Evolutionary conservation across 345 rosid species (phyloP), one percentile per base, ranked within the genome.

Genomic region (Salix viminalis): DNA sequence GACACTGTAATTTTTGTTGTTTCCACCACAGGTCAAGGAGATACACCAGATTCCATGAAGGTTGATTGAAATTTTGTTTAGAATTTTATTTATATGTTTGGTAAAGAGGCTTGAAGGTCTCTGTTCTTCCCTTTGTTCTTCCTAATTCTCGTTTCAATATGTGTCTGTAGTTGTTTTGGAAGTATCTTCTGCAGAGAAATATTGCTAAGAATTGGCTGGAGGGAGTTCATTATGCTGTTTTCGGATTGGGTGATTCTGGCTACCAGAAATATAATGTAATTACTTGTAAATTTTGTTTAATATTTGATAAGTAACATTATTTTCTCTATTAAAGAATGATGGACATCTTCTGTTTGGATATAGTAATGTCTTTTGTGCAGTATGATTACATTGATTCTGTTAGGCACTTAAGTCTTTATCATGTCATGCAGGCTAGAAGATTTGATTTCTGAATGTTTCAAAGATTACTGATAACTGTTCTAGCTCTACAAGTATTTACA

Each of bases 21-120:
- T 71, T 93, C 99, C 56, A 95, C 99, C 73, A 93, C 99, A 23
- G 98, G 98, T 71, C 99, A 95, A 86, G 98, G 98, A 76, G 99
- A 91, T 82, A 44, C 89, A n/a, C 98, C 99, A 5, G 94, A 95
- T 84, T 83, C 94, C 70, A 89, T 95, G 85, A 91, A 91, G 94
- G 97, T 91, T 67, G 32, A 46, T 67, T 76, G 2, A 19, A 34
- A 60, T 26, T 69, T 42, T 13, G 18, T 68, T 18, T 6, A 65
- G 41, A 65, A 52, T 68, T 61, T 52, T 14, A 23, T 12, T 73
- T 42, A 7, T 37, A 32, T 50, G 58, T 79, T 78, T 46, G 14
- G 37, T 39, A 71, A 72, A 68, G 71, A 69, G 66, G 74, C 4
- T 18, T 14, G 24, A 23, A 66, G 13, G 19, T 73, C 34, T 67